Percentiles rank a stretch among this genome's conserved stretches.
Evolutionary conservation across 257 asterid species (phyloP).

Genomic region (Paraleonurus japonicus): DNA sequence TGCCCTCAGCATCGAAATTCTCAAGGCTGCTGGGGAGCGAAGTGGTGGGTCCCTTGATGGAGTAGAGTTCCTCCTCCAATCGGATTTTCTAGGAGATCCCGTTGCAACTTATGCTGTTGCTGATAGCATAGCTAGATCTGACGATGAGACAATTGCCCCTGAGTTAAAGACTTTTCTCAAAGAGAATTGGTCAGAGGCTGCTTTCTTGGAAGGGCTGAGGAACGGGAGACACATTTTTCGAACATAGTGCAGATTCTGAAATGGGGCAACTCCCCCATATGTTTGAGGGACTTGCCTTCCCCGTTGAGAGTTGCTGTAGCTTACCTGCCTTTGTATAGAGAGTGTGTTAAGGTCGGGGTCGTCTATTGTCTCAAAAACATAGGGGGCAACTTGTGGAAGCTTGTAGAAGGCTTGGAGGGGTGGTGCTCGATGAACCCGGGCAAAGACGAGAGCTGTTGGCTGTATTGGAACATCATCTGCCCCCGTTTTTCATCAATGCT

Average conservation of each 20-base stretch:
- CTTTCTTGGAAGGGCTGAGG: constrained; percentile 57
- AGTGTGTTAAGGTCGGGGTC: constrained; percentile 73
- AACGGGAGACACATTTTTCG: constrained; percentile 62
- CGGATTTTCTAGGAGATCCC: constrained; percentile 83
- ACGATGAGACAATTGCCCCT: constrained; percentile 78
- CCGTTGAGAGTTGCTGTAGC: constrained; percentile 84
- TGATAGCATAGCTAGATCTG: constrained; percentile 75
- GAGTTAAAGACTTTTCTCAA: constrained; percentile 62
- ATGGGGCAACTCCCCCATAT: constrained; percentile 70
- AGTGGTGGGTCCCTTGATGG: constrained; percentile 93
- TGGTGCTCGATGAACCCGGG: constrained; percentile 51
- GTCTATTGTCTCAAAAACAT: constrained; percentile 68
- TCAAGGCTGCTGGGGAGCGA: constrained; percentile 95
- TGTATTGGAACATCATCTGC: constrained; percentile 79
- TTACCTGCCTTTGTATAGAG: constrained; percentile 90
- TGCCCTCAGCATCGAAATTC: constrained; percentile 87
- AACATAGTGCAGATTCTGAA: constrained; percentile 59
- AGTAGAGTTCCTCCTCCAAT: constrained; percentile 80
- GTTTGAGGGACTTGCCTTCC: constrained; percentile 75
- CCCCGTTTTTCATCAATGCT: constrained; percentile 63
- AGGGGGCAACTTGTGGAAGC: constrained; percentile 90
- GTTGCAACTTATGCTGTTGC: constrained; percentile 88
- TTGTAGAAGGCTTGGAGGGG: constrained; percentile 65
- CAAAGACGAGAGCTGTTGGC: constrained; percentile 67
- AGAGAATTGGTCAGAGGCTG: constrained; percentile 87